phyloP scores from a whole-genome alignment of 306 rosid species.

The Trifolium repens region DNA sequence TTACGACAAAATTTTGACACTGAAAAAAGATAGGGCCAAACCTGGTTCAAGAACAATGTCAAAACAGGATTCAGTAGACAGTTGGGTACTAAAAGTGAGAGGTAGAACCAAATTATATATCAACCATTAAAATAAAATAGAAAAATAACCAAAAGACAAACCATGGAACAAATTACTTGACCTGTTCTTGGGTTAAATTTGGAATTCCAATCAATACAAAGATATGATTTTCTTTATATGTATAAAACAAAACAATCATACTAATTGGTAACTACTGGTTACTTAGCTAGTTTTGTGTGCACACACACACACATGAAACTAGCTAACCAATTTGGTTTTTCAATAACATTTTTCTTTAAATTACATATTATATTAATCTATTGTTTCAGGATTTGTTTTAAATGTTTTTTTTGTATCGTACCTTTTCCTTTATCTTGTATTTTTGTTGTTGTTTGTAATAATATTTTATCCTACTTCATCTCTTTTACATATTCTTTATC shows the following conservation, averaged over 20 bases:
- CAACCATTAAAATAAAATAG: slow-evolving; percentile 18
- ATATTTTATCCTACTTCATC: background rate
- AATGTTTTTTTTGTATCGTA: background rate
- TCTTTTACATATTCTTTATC: background rate
- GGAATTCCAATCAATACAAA: too few species aligned
- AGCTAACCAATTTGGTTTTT: background rate
- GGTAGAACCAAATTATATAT: slow-evolving; percentile 3
- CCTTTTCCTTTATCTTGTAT: background rate
- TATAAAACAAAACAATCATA: too few species aligned
- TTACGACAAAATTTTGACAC: slow-evolving; percentile 31
- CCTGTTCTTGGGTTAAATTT: background rate
- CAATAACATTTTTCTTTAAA: background rate
- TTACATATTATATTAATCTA: background rate
- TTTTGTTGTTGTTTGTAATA: background rate
- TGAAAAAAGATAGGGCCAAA: slow-evolving; percentile 25
- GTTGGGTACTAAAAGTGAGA: slow-evolving; percentile 1
- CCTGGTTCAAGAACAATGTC: slow-evolving; percentile 45
- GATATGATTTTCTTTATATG: too few species aligned
- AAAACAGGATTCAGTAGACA: slow-evolving; percentile 12
- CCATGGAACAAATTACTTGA: background rate
- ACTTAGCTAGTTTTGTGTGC: too few species aligned
- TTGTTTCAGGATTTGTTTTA: background rate
- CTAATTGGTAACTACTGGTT: too few species aligned
- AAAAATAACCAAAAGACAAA: background rate
- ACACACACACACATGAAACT: background rate